Conservation (phyloP, 2,329 filamentous ascomycete species). For the Xylaria polymorpha region DNA sequence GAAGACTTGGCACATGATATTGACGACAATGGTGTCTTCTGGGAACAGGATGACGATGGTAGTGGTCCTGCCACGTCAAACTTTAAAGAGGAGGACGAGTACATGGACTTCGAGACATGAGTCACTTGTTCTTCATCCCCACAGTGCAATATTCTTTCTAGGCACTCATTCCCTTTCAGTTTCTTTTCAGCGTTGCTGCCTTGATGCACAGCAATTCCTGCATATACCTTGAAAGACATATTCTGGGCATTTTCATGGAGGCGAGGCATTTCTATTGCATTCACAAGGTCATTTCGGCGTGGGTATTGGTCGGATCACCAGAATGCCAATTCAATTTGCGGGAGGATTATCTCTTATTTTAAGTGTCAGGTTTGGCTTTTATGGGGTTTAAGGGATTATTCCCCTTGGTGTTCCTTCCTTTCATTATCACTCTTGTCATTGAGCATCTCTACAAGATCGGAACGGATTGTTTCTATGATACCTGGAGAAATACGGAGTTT, state of each 20-base stretch:
- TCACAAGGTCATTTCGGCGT: constrained; percentile 38
- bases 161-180: constrained; percentile 26
- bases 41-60: constrained; percentile 77
- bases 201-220: constrained; percentile 30
- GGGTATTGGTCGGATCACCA: constrained; percentile 35
- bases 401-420: constrained; percentile 22
- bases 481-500: constrained; percentile 45
- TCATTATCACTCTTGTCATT: constrained; percentile 28
- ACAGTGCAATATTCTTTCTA: not conserved
- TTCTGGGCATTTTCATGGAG: constrained; percentile 38
- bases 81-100: constrained; percentile 96
- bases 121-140: not conserved
- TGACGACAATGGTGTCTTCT: constrained; percentile 67
- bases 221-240: constrained; percentile 29
- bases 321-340: constrained; percentile 28
- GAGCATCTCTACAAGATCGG: constrained; percentile 36
- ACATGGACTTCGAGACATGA: constrained; percentile 51
- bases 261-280: constrained; percentile 40
- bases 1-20: constrained; percentile 60
- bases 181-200: constrained; percentile 35
- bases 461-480: constrained; percentile 45
- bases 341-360: constrained; percentile 23
- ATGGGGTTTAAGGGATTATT: constrained; percentile 16
- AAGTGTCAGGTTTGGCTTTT: constrained; percentile 15
- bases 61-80: constrained; percentile 74